phyloP scores from a whole-genome alignment of 768 basidiomycete genomes.

The Pulveroboletus sp. region DNA sequence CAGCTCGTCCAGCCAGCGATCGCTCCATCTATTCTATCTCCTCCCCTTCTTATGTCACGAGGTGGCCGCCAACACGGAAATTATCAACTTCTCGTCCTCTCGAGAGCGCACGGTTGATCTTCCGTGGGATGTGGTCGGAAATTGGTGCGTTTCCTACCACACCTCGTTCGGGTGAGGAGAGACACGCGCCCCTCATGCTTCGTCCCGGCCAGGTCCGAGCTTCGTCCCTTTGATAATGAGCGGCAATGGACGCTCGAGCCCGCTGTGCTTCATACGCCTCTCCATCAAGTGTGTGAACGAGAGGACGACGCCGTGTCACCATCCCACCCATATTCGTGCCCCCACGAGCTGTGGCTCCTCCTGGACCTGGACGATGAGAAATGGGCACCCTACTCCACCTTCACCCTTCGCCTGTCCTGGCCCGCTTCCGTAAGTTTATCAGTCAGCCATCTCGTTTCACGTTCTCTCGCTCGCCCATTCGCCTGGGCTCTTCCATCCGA shows the following conservation, averaged over 20 bases:
- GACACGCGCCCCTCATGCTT: background rate
- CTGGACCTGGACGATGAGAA: constrained; percentile 39
- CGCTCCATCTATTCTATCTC: constrained; percentile 9
- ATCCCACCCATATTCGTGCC: constrained; percentile 24
- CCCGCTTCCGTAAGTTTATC: constrained; percentile 45
- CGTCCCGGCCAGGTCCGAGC: constrained; percentile 35
- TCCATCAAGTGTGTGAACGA: constrained; percentile 35
- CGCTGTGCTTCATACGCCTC: constrained; percentile 37
- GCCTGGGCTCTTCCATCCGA: background rate
- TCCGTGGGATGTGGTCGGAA: constrained; percentile 21
- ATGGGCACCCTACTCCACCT: constrained; percentile 41
- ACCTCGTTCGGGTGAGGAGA: constrained; percentile 12
- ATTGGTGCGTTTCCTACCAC: constrained; percentile 22
- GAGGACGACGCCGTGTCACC: constrained; percentile 1
- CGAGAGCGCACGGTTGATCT: constrained; percentile 17
- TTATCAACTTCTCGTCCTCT: constrained; percentile 48
- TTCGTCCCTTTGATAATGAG: constrained; percentile 32
- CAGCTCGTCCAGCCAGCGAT: constrained; percentile 8
- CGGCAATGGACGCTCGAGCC: constrained; percentile 37
- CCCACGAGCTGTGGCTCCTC: constrained; percentile 44
- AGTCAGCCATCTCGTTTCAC: no score
- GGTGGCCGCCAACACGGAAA: constrained; percentile 57
- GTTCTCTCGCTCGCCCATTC: no score
- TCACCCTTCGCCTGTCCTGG: constrained; percentile 53
- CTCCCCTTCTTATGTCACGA: constrained; percentile 23